phyloP scores from a whole-genome alignment of 345 rosid species.

The Dipteronia dyeriana region DNA sequence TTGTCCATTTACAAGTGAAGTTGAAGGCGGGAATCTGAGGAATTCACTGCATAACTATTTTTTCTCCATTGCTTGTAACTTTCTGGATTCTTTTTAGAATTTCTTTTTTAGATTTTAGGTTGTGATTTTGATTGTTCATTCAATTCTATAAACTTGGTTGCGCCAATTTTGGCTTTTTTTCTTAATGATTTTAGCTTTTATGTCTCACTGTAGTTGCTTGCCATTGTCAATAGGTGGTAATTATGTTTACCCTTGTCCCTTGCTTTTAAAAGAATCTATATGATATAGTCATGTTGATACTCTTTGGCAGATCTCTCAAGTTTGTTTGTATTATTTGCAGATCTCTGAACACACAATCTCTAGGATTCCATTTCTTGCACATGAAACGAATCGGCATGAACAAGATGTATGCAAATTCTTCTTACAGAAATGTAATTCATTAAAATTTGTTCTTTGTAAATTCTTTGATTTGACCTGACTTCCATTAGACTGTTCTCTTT shows the following conservation, averaged over 20 bases:
- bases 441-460: neutral
- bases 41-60: neutral
- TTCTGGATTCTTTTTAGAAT: neutral
- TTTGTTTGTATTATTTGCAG: constrained; percentile 41
- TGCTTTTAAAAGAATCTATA: neutral
- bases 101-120: neutral
- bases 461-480: neutral
- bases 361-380: constrained; percentile 64
- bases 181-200: neutral
- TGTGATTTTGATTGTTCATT: neutral
- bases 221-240: neutral
- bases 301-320: neutral
- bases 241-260: neutral
- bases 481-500: constrained; percentile 16
- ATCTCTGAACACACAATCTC: constrained; percentile 56
- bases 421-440: neutral
- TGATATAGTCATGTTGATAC: neutral
- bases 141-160: neutral
- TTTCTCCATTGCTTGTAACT: neutral
- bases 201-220: neutral
- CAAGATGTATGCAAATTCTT: constrained; percentile 60
- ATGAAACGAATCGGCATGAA: constrained; percentile 80
- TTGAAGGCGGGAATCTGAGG: neutral
- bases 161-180: neutral
- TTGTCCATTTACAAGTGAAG: neutral